phyloP scores from a whole-genome alignment of 495 filamentous ascomycete species.

The Aspergillus affinis region DNA sequence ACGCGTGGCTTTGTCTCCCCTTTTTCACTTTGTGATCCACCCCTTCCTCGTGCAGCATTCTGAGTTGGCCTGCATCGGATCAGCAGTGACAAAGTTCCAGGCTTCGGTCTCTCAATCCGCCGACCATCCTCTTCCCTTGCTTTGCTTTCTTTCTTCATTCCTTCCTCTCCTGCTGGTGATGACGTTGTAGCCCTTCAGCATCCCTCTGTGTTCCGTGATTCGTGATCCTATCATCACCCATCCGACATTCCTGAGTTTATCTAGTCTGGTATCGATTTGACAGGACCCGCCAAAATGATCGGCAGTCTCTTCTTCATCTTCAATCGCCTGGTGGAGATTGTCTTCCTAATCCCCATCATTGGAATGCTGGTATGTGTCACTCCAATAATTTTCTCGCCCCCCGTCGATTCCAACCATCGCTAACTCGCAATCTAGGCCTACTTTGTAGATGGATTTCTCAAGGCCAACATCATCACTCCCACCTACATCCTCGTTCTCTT shows the following conservation, averaged over 20 bases:
- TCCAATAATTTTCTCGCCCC: constrained; percentile 3
- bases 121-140: not conserved
- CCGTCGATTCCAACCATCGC: not conserved
- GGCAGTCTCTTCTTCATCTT: constrained; percentile 80
- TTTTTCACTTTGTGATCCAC: constrained; percentile 1
- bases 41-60: not conserved
- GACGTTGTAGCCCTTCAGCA: constrained; percentile 8
- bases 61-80: constrained; percentile 7
- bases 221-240: not conserved
- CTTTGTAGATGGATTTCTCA: constrained; percentile 75
- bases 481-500: constrained; percentile 83
- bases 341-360: constrained; percentile 82
- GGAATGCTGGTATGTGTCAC: constrained; percentile 67
- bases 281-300: constrained; percentile 56
- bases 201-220: not conserved
- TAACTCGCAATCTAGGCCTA: constrained; percentile 48
- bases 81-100: not conserved
- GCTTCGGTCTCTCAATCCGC: constrained; percentile 1
- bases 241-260: not conserved
- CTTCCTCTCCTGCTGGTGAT: constrained; percentile 8
- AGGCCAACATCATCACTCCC: constrained; percentile 71
- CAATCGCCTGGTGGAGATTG: constrained; percentile 78
- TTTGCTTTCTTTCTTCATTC: not conserved
- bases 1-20: not conserved
- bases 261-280: not conserved